These are phyloP conservation scores for Pleurostoma richardsiae DNA, from an alignment of 2,329 filamentous ascomycete genomes.

Conservation along the genomic window DNA sequence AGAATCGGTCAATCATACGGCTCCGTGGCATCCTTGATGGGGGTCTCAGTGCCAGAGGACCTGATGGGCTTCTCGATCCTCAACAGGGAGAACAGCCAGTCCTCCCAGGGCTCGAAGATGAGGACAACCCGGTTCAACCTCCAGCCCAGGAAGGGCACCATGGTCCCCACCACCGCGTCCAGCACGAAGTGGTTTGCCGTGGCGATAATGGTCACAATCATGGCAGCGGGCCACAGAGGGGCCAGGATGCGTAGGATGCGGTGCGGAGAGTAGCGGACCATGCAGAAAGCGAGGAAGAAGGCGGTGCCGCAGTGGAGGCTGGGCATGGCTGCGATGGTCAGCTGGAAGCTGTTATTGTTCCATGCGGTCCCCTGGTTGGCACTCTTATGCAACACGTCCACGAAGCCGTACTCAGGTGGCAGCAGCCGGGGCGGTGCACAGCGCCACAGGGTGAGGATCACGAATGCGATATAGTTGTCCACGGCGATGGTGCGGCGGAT, in stretches of 20 bases:
- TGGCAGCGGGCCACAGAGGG: conserved; percentile 34
- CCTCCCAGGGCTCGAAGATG: conserved; percentile 12
- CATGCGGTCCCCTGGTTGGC: conserved; percentile 22
- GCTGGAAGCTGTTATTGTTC: conserved; percentile 39
- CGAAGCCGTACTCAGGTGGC: conserved; percentile 36
- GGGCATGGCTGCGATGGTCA: conserved; percentile 45
- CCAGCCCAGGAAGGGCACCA: conserved; percentile 28
- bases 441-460: conserved; percentile 39
- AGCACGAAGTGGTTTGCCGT: conserved; percentile 33
- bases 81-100: no score
- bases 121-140: conserved; percentile 18
- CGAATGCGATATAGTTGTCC: conserved; percentile 41
- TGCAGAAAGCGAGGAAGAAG: conserved; percentile 25
- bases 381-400: conserved; percentile 35
- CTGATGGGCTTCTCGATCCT: no score
- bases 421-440: conserved; percentile 44
- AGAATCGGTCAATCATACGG: no score
- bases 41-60: no score
- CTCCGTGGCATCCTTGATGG: no score
- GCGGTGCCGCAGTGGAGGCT: conserved; percentile 40
- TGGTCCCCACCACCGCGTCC: conserved; percentile 27
- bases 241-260: conserved; percentile 25
- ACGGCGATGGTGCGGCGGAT: conserved; percentile 42
- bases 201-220: conserved; percentile 33
- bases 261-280: conserved; percentile 34